These are phyloP conservation scores for Sarocladium strictum DNA, from an alignment of 2,329 filamentous ascomycete genomes.

Conservation along the genomic window DNA sequence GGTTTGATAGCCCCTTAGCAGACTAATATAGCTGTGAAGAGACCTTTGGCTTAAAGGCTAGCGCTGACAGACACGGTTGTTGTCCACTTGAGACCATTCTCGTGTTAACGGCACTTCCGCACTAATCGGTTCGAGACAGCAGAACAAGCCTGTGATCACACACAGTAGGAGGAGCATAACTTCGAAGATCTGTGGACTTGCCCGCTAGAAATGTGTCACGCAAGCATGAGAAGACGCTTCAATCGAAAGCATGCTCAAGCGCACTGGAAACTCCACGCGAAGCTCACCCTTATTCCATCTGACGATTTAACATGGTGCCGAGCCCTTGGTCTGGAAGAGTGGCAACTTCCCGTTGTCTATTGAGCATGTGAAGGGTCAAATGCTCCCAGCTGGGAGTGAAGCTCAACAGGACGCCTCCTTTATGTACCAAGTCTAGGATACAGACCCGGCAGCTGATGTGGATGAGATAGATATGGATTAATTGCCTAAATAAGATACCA, in stretches of 20 bases:
- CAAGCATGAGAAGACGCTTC: conserved; percentile 1
- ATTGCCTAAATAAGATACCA: conserved; percentile 2
- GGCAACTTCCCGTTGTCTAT: conserved; percentile 1
- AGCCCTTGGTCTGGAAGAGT: not conserved
- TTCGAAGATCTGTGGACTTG: conserved; percentile 1
- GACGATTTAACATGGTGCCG: not conserved
- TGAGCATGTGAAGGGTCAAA: not conserved
- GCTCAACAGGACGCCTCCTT: conserved; percentile 1
- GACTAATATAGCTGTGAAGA: conserved; percentile 3
- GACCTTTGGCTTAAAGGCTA: not conserved
- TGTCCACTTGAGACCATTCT: conserved; percentile 1
- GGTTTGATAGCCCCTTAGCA: too few species aligned
- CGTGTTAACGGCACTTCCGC: not conserved
- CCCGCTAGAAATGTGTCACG: not conserved
- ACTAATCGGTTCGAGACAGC: conserved; percentile 1
- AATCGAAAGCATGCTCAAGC: conserved; percentile 1
- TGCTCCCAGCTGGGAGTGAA: not conserved
- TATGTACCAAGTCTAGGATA: conserved; percentile 3
- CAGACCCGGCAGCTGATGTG: conserved; percentile 3
- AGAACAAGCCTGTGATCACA: not conserved
- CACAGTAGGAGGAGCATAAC: not conserved
- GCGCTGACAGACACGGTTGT: conserved; percentile 1
- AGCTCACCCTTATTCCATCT: not conserved
- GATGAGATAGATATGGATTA: conserved; percentile 11
- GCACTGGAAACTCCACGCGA: not conserved